phyloP scores from a whole-genome alignment of 2,329 filamentous ascomycete genomes.

The Claviceps digitariae region DNA sequence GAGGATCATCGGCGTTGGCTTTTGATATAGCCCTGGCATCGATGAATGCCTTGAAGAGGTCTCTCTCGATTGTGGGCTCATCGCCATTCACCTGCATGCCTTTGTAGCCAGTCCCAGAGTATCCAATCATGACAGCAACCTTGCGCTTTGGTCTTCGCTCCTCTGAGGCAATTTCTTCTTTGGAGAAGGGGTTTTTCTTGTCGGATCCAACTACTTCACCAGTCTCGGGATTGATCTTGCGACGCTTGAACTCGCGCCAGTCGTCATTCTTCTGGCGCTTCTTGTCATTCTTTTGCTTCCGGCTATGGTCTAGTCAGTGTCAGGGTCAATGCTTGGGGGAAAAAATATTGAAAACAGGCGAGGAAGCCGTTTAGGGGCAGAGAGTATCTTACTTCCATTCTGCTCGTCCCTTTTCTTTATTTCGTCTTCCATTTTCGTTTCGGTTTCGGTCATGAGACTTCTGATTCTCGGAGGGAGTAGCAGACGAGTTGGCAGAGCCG shows the following conservation, averaged over 20 bases:
- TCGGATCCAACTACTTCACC: constrained; percentile 19
- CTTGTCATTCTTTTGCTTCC: constrained; percentile 19
- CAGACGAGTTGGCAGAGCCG: background rate
- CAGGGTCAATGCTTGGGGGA: constrained; percentile 1
- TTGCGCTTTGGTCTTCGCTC: constrained; percentile 86
- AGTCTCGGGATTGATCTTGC: constrained; percentile 22
- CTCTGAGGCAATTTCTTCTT: constrained; percentile 80
- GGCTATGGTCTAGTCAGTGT: constrained; percentile 23
- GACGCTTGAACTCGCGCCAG: constrained; percentile 28
- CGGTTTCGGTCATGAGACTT: constrained; percentile 6
- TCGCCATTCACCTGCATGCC: constrained; percentile 82
- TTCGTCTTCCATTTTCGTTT: constrained; percentile 3
- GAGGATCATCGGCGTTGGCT: constrained; percentile 90
- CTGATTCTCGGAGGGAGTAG: background rate
- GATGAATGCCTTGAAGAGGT: constrained; percentile 86
- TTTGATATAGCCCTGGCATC: constrained; percentile 88
- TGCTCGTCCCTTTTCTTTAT: constrained; percentile 17
- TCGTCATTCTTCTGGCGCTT: constrained; percentile 27
- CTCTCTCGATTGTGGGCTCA: constrained; percentile 90
- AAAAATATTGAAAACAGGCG: too few relatives aligned
- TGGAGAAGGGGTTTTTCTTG: constrained; percentile 36
- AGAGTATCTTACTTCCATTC: constrained; percentile 8
- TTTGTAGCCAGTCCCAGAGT: constrained; percentile 91
- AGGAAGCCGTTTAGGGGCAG: background rate
- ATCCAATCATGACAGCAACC: constrained; percentile 89